Evolutionary conservation across 2,329 filamentous ascomycete genomes (phyloP).

Genomic region (Colletotrichum trifolii): DNA sequence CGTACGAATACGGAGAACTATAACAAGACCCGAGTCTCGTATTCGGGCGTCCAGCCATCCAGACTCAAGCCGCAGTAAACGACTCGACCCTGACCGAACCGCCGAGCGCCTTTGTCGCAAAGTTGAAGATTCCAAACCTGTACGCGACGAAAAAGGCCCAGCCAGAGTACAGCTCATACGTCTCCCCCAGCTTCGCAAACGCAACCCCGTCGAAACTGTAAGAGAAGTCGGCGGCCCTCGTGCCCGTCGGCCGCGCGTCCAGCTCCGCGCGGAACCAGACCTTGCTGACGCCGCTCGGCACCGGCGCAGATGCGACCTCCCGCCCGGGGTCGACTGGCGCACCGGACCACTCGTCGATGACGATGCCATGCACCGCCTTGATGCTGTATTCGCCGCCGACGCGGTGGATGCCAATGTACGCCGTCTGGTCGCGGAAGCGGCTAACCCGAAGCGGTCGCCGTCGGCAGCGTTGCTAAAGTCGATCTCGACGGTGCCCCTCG

Average conservation of each 20-base stretch:
- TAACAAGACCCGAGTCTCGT: no score
- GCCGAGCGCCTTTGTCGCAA: slow-evolving; percentile 55
- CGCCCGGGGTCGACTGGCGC: slow-evolving; percentile 37
- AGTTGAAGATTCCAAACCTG: slow-evolving; percentile 61
- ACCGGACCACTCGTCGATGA: slow-evolving; percentile 46
- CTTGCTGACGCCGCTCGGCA: slow-evolving; percentile 36
- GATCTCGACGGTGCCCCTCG: slow-evolving; percentile 60
- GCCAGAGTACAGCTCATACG: slow-evolving; percentile 50
- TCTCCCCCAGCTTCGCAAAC: slow-evolving; percentile 44
- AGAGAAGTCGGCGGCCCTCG: slow-evolving; percentile 38
- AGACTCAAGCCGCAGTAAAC: slow-evolving; percentile 37
- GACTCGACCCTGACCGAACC: slow-evolving; percentile 49
- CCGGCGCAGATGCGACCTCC: slow-evolving; percentile 38
- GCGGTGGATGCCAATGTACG: slow-evolving; percentile 63
- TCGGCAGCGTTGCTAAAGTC: slow-evolving; percentile 60
- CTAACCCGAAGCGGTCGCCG: slow-evolving; percentile 64
- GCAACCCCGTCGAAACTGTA: slow-evolving; percentile 42
- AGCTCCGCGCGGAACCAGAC: slow-evolving; percentile 41
- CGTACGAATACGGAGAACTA: no score
- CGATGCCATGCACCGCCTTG: slow-evolving; percentile 51
- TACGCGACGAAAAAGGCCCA: slow-evolving; percentile 63
- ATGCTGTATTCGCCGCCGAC: slow-evolving; percentile 45
- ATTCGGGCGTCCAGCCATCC: neutral
- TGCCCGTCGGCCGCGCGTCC: slow-evolving; percentile 41
- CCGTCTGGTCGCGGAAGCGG: slow-evolving; percentile 64